phyloP scores from a whole-genome alignment of 805 yeast species.

The Tetrapisispora nanseiensis region DNA sequence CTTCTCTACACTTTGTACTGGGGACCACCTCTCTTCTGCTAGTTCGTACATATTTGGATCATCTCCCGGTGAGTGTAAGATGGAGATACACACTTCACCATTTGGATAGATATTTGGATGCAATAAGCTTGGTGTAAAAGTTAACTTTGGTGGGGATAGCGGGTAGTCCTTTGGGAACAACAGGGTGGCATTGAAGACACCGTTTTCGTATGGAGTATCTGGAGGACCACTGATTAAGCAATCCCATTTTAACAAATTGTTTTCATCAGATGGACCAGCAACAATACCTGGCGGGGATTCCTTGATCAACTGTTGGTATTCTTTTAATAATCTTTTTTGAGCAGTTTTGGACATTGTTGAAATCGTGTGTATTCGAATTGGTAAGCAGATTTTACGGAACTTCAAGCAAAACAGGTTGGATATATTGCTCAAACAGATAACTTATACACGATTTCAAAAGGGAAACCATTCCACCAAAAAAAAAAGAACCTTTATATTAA shows the following conservation, averaged over 20 bases:
- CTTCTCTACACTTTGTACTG: constrained; percentile 96
- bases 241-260: constrained; percentile 71
- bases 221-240: constrained; percentile 77
- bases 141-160: constrained; percentile 67
- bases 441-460: no score
- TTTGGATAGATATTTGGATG: constrained; percentile 93
- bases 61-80: constrained; percentile 92
- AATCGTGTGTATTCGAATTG: neutral
- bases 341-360: constrained; percentile 46
- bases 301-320: constrained; percentile 71
- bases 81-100: constrained; percentile 93
- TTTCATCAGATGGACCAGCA: constrained; percentile 76
- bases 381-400: no score
- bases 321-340: constrained; percentile 76
- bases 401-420: no score
- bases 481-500: no score
- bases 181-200: constrained; percentile 71
- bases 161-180: constrained; percentile 76
- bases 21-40: constrained; percentile 97
- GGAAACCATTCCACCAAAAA: no score
- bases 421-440: no score
- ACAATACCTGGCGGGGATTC: constrained; percentile 93
- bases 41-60: constrained; percentile 93
- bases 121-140: constrained; percentile 67
- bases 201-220: constrained; percentile 78